Evolutionary conservation across 2,329 filamentous ascomycete species (phyloP).

Genomic region (Teratosphaeriaceae sp.): DNA sequence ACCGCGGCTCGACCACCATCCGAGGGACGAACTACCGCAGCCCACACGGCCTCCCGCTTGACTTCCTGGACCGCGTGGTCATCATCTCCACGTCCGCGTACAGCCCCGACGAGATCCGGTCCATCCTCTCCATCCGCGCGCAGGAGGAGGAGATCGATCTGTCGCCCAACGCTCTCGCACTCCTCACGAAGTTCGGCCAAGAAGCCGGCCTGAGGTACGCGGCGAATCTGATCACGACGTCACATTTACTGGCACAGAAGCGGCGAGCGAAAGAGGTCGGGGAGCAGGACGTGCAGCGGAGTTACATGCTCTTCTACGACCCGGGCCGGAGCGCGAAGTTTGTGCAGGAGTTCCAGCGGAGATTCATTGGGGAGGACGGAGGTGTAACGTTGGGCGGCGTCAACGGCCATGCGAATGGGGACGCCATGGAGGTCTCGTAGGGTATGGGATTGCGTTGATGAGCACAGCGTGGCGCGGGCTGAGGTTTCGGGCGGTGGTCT

Average conservation of each 20-base stretch:
- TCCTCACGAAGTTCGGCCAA: conserved; percentile 91
- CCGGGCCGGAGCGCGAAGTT: conserved; percentile 82
- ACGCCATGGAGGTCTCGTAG: conserved; percentile 63
- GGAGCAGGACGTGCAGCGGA: conserved; percentile 84
- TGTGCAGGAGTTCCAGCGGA: conserved; percentile 81
- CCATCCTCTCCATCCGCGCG: conserved; percentile 87
- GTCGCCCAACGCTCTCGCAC: conserved; percentile 78
- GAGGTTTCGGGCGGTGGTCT: conserved; percentile 6
- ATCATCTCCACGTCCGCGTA: conserved; percentile 94
- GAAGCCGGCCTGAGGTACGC: conserved; percentile 91
- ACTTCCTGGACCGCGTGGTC: conserved; percentile 92
- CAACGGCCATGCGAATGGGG: conserved; percentile 42
- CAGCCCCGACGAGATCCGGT: conserved; percentile 72
- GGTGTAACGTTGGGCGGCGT: conserved; percentile 59
- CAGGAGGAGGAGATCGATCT: conserved; percentile 95
- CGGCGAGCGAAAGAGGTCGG: conserved; percentile 75
- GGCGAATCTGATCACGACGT: conserved; percentile 96
- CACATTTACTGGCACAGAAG: conserved; percentile 80
- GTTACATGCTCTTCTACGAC: conserved; percentile 92
- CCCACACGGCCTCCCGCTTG: conserved; percentile 87
- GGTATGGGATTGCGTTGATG: not conserved
- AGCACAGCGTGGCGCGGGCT: conserved; percentile 12
- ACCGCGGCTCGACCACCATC: conserved; percentile 85
- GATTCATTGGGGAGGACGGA: conserved; percentile 84
- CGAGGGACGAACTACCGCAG: conserved; percentile 89